Conservation (phyloP, 768 basidiomycete genomes). For the Cystofilobasidium capitatum region DNA sequence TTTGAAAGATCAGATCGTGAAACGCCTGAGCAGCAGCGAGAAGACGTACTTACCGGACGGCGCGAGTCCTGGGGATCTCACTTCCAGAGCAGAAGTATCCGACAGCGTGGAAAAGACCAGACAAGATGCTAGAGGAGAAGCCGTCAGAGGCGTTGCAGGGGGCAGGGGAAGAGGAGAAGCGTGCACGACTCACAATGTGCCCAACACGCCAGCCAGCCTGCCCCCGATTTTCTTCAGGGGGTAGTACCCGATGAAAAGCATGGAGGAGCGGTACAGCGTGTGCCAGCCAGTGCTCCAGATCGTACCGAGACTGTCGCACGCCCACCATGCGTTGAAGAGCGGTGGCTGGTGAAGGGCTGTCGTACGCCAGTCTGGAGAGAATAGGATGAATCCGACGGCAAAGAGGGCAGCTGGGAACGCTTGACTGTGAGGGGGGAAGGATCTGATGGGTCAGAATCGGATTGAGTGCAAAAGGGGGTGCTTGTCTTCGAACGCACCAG, state of each 20-base stretch:
- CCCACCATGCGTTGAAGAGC: conserved; percentile 7
- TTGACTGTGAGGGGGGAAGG: too few relatives aligned
- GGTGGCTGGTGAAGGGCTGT: neutral
- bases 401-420: conserved; percentile 11
- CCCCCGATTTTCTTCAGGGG: neutral
- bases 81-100: neutral
- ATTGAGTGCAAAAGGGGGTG: too few relatives aligned
- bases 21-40: neutral
- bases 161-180: neutral
- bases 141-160: too few relatives aligned
- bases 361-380: conserved; percentile 2
- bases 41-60: neutral
- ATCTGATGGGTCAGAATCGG: too few relatives aligned
- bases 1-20: too few relatives aligned
- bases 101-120: neutral
- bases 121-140: neutral
- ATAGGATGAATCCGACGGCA: neutral
- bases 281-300: conserved; percentile 15
- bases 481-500: too few relatives aligned
- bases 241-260: neutral
- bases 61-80: neutral
- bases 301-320: neutral
- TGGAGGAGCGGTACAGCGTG: neutral
- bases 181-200: neutral
- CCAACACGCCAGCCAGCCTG: neutral